Evolutionary conservation across 1,284 basidiomycete genomes (phyloP), one percentile per base, ranked within the genome.

Genomic region (Sporisorium reilianum): DNA sequence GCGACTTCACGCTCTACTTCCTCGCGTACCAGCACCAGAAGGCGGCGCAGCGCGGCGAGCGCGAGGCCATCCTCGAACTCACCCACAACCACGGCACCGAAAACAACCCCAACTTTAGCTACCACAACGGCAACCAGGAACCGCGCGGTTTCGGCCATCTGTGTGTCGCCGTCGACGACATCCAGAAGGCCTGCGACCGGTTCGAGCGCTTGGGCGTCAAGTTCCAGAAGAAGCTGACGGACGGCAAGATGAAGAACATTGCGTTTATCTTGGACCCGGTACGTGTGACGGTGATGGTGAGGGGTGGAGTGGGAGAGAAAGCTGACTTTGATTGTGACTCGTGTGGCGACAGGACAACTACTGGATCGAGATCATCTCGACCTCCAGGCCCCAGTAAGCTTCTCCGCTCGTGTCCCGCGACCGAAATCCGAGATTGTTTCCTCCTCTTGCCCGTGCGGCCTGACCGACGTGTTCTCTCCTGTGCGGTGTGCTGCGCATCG

Each of bases 221-320:
- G 56, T 97, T 96, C 88, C 92, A 95, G 89, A 97, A 97, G 88
- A 89, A 89, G 65, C 91, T 90, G 42, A 90, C 88, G 5, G 94
- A 96, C 60, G 94, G 94, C 7, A 91, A 88, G 84, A 95, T 97
- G 93, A 90, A 86, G 85, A 83, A 77, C 53, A 92, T 94, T 70
- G 94, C 94, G 2, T 96, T 97, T 85, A 91, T 94, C 79, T 86
- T 93, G 85, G 94, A 95, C 85, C 93, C 93, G 26, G 75, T 75
- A 64, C 46, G 72, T 75, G 16, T n/a, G n/a, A n/a, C n/a, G n/a
- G n/a, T n/a, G n/a, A n/a, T n/a, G n/a, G n/a, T n/a, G n/a, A n/a
- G n/a, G n/a, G n/a, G n/a, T n/a, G n/a, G n/a, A n/a, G 32, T n/a
- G 22, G 10, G 12, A 16, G 46, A 12, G 23, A 22, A 58, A 65